These are phyloP conservation scores for Fomitiporia mediterranea DNA, from an alignment of 1,284 basidiomycete genomes.

Conservation along the genomic window DNA sequence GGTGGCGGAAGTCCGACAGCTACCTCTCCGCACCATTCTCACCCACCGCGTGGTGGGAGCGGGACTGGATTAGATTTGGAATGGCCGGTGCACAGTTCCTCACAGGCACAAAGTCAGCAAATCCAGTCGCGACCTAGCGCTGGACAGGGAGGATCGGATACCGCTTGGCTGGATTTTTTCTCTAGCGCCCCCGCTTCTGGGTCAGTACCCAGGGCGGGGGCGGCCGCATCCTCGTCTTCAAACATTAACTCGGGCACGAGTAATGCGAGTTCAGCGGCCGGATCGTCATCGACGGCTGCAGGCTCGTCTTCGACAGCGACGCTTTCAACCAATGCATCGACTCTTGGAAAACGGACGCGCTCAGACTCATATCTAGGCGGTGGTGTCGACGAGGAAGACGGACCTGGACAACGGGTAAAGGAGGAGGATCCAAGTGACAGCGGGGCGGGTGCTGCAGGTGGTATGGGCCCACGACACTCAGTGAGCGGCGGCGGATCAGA, in stretches of 20 bases:
- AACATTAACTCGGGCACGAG: conserved; percentile 50
- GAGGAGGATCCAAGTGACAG: conserved; percentile 4
- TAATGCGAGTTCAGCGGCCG: background rate
- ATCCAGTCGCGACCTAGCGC: conserved; percentile 2
- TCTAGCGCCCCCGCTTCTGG: conserved; percentile 18
- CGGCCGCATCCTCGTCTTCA: conserved; percentile 27
- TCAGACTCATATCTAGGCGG: conserved; percentile 6
- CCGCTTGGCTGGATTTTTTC: conserved; percentile 21
- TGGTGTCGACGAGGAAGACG: background rate
- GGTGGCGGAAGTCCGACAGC: background rate
- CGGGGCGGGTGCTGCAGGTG: background rate
- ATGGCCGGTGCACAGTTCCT: conserved; percentile 10
- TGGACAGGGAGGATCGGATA: conserved; percentile 7
- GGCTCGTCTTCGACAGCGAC: background rate
- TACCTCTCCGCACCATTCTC: conserved; percentile 2
- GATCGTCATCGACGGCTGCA: background rate
- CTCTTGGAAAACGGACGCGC: conserved; percentile 8
- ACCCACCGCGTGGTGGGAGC: background rate
- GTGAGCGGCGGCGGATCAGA: too few species aligned
- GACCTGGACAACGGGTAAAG: background rate
- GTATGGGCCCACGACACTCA: background rate
- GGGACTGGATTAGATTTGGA: background rate
- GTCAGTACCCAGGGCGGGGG: conserved; percentile 25
- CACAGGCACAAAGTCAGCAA: background rate
- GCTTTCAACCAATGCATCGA: background rate